Evolutionary conservation across 306 rosid species (phyloP).

Genomic region (Crataegus laevigata): DNA sequence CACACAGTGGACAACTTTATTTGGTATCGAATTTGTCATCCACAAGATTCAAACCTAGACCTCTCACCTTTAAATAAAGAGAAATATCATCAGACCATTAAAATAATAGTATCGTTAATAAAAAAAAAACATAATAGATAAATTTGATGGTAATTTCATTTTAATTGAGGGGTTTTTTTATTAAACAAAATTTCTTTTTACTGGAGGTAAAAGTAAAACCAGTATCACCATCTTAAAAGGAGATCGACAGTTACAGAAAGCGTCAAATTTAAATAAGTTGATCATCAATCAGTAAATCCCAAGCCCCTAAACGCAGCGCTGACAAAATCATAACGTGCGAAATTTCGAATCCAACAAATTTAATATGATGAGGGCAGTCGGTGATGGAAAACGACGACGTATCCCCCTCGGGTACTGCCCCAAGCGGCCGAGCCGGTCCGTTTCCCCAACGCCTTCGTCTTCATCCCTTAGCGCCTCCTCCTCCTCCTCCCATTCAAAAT

Average conservation of each 20-base stretch:
- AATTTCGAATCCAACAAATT: neutral
- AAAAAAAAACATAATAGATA: too few species aligned
- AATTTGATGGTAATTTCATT: too few species aligned
- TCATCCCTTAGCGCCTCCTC: neutral
- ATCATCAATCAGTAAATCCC: neutral
- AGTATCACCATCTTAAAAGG: neutral
- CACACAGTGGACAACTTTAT: too few species aligned
- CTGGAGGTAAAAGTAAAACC: neutral
- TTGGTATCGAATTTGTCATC: too few species aligned
- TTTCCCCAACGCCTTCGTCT: neutral
- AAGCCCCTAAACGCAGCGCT: neutral
- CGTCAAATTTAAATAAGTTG: neutral
- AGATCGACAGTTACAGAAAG: neutral
- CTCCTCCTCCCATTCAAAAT: neutral
- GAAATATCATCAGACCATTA: too few species aligned
- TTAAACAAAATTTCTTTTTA: neutral
- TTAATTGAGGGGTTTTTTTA: too few species aligned
- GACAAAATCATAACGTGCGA: neutral
- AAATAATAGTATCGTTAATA: too few species aligned
- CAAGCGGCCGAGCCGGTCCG: neutral
- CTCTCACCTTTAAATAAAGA: too few species aligned
- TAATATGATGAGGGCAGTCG: neutral
- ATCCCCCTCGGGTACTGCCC: slow-evolving; percentile 5
- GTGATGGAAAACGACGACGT: neutral
- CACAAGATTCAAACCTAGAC: too few species aligned